Percentiles rank a stretch among this genome's conserved stretches.
phyloP scores from a whole-genome alignment of 345 rosid species.

The Erodium maritimum region DNA sequence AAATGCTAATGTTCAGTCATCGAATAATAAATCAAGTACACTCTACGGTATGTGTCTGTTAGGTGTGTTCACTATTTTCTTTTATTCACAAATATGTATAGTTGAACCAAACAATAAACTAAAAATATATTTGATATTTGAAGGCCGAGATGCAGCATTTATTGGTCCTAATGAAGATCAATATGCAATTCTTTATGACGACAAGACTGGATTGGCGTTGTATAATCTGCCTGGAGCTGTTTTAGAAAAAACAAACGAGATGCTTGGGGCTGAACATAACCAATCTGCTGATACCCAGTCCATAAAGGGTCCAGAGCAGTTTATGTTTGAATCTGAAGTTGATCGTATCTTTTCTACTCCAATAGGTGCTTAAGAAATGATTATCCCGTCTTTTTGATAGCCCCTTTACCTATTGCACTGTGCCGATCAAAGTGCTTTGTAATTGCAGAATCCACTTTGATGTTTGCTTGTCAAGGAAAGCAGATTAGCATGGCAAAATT shows the following conservation, averaged over 20 bases:
- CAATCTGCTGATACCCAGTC: slow-evolving; percentile 49
- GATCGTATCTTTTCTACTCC: slow-evolving; percentile 92
- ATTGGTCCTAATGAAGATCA: slow-evolving; percentile 77
- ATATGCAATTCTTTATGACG: slow-evolving; percentile 87
- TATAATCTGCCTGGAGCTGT: slow-evolving; percentile 63
- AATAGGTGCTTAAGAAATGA: slow-evolving; percentile 48
- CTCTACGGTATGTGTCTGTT: slow-evolving; percentile 47
- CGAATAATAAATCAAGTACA: slow-evolving; percentile 66
- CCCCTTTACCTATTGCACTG: slow-evolving; percentile 7
- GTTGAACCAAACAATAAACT: slow-evolving; percentile 1
- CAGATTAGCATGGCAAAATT: slow-evolving; percentile 82
- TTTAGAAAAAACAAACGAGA: slow-evolving; percentile 46
- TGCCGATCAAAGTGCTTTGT: slow-evolving; percentile 20
- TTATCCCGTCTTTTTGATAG: slow-evolving; percentile 10
- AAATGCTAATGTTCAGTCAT: slow-evolving; percentile 52
- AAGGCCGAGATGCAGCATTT: slow-evolving; percentile 89
- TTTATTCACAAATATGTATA: slow-evolving; percentile 2
- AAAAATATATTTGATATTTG: slow-evolving; percentile 1
- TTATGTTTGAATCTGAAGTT: slow-evolving; percentile 84
- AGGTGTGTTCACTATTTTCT: slow-evolving; percentile 2
- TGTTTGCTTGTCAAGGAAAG: slow-evolving; percentile 74
- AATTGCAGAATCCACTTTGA: slow-evolving; percentile 76
- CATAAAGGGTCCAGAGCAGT: slow-evolving; percentile 67
- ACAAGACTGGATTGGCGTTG: slow-evolving; percentile 69
- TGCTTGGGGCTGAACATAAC: slow-evolving; percentile 44